Evolutionary conservation across 805 yeast species (phyloP).

Genomic region (Candida takata): DNA sequence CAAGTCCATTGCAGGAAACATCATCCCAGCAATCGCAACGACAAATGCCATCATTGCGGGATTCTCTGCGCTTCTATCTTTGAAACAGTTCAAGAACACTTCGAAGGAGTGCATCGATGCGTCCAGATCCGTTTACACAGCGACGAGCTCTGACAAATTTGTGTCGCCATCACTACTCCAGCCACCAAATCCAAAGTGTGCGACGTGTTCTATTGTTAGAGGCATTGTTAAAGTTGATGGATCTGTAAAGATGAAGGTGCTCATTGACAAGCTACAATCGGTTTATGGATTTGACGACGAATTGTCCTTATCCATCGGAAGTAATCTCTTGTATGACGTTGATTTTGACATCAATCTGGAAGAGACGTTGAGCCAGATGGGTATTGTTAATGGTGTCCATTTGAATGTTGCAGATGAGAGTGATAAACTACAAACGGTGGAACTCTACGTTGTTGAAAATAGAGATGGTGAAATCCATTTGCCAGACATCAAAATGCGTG

Average conservation of each 20-base stretch:
- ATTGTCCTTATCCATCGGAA: slow-evolving; percentile 49
- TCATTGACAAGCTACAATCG: slow-evolving; percentile 42
- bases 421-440: slow-evolving; percentile 55
- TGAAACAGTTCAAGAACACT: slow-evolving; percentile 39
- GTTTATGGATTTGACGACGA: slow-evolving; percentile 51
- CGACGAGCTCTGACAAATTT: slow-evolving; percentile 51
- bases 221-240: slow-evolving; percentile 38
- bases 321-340: slow-evolving; percentile 62
- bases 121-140: slow-evolving; percentile 45
- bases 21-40: slow-evolving; percentile 97
- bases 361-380: slow-evolving; percentile 41
- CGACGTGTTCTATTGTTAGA: slow-evolving; percentile 53
- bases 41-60: slow-evolving; percentile 96
- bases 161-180: slow-evolving; percentile 56
- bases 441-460: slow-evolving; percentile 42
- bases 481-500: slow-evolving; percentile 30
- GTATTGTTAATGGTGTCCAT: slow-evolving; percentile 53
- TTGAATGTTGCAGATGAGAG: slow-evolving; percentile 76
- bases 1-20: slow-evolving; percentile 95
- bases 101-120: slow-evolving; percentile 25
- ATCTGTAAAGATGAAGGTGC: slow-evolving; percentile 35
- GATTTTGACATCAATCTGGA: slow-evolving; percentile 79
- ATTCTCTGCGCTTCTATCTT: slow-evolving; percentile 66
- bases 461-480: slow-evolving; percentile 17
- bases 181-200: slow-evolving; percentile 64